Base-by-base conservation (phyloP, 192 early-diverging fungal genomes). In the Thoreauomyces humboldtii region DNA sequence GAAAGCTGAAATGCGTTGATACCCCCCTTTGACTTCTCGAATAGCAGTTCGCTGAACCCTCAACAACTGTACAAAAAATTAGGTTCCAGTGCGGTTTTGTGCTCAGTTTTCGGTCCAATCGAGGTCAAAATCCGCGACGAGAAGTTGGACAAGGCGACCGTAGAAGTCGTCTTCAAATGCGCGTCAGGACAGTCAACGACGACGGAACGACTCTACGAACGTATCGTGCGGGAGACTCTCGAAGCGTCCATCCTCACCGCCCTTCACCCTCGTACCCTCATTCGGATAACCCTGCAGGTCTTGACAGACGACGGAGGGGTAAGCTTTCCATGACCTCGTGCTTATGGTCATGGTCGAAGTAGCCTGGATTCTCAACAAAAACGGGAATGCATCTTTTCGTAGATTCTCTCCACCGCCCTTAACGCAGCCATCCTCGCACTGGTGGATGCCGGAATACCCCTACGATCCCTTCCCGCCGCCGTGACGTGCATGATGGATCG, bases 281-380 rank as follows among this genome's bases (percentile, higher is more conserved):
- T 99, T 15, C 87, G 90, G 63, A 89, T 99, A 56, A 92, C 90
- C 7, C 60, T 91, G 21, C 96, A 99, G 70, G 85, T 90, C 6
- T 79, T 87, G 60, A 79, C 86, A 45, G 89, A 88, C 59, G 94
- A 96, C 71, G 96, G 96, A 61, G 81, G 82, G 22, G 91, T 93
- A 73, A 21, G 29, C 15, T 33, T 5, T 36, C 33, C 32, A n/a
- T n/a, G n/a, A n/a, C n/a, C n/a, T n/a, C n/a, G n/a, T n/a, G n/a
- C n/a, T n/a, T n/a, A n/a, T n/a, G n/a, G n/a, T n/a, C n/a, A n/a
- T n/a, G n/a, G n/a, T n/a, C 9, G 29, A 19, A 6, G 41, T 59
- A 17, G 38, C 38, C 38, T 41, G 38, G 38, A 7, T 9, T 41
- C 38, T 41, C 38, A n/a, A n/a, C 38, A 41, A 41, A n/a, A 41